Evolutionary conservation across 805 yeast genomes (phyloP), one percentile per base, ranked within the genome.

Genomic region (Maudiozyma barnettii): DNA sequence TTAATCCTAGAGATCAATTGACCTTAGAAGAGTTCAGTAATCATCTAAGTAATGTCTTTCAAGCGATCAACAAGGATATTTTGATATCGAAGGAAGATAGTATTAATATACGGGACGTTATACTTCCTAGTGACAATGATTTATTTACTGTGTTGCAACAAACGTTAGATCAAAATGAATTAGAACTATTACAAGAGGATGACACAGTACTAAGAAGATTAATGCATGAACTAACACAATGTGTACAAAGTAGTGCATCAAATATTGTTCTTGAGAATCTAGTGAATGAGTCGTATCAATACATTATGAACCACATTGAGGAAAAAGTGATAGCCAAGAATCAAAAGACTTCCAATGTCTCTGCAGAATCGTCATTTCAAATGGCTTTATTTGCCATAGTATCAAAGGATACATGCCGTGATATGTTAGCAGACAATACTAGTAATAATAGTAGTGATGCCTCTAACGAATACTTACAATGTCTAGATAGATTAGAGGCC

Each of bases 1-100:
- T 85, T 26, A 81, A 79, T 51, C 95, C 95, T 31, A 75, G 89
- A 52, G 78, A 84, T 18, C 90, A 82, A 57, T 63, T 91, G 44
- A 66, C 82, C 1, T 64, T 80, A 18, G 77, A 73, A 16, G 84
- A 85, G 49, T 80, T 89, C 57, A 72, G 77, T 23, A 55, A 57
- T 1, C 60, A 72, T 36, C 54, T 79, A 13, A 63, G 66, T 35
- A 66, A 67, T 49, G 65, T 72, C 5, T 58, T 61, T 41, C 59
- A 53, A 29, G 45, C 54, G 6, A 53, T 56, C 13, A 63, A 61
- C 46, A 45, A 49, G 35, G 73, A 70, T 49, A n/a, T 45, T 2
- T 37, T 45, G 20, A 48, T 67, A 45, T 59, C 70, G 35, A 73
- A 22, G 12, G 48, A 47, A 53, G 55, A 29, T 54, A 58, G 9